phyloP scores from a whole-genome alignment of 495 filamentous ascomycete species.

The Hypomontagnella monticulosa region DNA sequence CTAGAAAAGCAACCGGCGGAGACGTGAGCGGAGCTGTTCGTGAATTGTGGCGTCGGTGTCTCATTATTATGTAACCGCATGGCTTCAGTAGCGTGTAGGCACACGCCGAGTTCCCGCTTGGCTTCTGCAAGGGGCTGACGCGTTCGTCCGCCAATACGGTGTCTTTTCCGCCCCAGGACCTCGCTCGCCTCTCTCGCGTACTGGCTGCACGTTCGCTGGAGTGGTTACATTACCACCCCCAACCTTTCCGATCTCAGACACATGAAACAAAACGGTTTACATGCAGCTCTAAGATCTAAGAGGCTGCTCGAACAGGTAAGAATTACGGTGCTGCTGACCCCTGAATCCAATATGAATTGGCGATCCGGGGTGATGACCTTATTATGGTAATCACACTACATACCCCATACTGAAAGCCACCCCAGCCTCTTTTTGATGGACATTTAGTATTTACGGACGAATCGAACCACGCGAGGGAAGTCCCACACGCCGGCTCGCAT shows the following conservation, averaged over 20 bases:
- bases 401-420: conserved; percentile 14
- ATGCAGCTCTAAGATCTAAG: conserved; percentile 9
- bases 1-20: too few species aligned
- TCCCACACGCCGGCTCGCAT: background rate
- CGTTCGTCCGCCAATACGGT: conserved; percentile 14
- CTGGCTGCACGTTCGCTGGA: background rate
- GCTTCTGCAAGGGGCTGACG: conserved; percentile 22
- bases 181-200: background rate
- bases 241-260: conserved; percentile 16
- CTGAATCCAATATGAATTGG: conserved; percentile 15
- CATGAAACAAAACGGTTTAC: conserved; percentile 31
- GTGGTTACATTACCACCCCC: conserved; percentile 31
- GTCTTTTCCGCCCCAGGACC: background rate
- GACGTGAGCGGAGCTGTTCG: too few species aligned
- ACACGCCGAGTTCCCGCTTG: conserved; percentile 15
- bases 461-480: conserved; percentile 17
- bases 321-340: background rate
- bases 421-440: conserved; percentile 8
- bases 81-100: conserved; percentile 11
- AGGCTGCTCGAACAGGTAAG: conserved; percentile 2
- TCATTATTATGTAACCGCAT: conserved; percentile 14
- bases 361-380: conserved; percentile 23
- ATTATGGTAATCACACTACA: background rate
- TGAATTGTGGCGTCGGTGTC: conserved; percentile 1
- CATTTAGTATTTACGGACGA: background rate